phyloP scores from a whole-genome alignment of 371 early-diverging fungal genomes.

The Mortierella sp. region DNA sequence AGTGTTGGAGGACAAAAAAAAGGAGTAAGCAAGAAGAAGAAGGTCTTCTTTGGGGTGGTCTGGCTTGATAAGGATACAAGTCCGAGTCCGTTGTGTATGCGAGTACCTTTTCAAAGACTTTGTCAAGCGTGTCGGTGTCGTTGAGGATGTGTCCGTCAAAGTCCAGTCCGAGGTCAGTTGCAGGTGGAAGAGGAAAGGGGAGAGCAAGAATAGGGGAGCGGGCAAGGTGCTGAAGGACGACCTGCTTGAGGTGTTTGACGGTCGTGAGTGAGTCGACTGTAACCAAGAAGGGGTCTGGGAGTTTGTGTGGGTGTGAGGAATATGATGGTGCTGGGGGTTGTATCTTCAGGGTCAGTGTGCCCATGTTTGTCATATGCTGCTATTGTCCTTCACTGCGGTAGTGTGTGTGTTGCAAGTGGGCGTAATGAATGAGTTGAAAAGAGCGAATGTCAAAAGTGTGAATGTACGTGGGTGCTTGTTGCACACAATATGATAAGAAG shows the following conservation, averaged over 20 bases:
- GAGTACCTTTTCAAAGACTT: conserved; percentile 25
- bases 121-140: conserved; percentile 18
- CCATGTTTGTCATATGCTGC: background rate
- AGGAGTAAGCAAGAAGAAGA: background rate
- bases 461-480: too few species aligned
- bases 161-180: conserved; percentile 14
- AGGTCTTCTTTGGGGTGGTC: background rate
- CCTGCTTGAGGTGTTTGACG: conserved; percentile 18
- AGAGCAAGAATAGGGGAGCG: background rate
- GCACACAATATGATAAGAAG: too few species aligned
- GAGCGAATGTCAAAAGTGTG: background rate
- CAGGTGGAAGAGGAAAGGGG: background rate
- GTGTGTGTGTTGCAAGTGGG: background rate
- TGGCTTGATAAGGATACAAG: background rate
- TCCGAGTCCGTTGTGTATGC: background rate
- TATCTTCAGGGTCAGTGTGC: background rate
- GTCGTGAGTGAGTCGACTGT: conserved; percentile 15
- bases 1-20: background rate
- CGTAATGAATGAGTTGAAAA: too few species aligned
- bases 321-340: background rate
- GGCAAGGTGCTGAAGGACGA: background rate
- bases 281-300: background rate
- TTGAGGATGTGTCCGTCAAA: conserved; percentile 20
- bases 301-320: background rate
- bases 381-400: background rate